These are phyloP conservation scores for Echium plantagineum DNA, from an alignment of 257 asterid genomes.

Conservation along the genomic window DNA sequence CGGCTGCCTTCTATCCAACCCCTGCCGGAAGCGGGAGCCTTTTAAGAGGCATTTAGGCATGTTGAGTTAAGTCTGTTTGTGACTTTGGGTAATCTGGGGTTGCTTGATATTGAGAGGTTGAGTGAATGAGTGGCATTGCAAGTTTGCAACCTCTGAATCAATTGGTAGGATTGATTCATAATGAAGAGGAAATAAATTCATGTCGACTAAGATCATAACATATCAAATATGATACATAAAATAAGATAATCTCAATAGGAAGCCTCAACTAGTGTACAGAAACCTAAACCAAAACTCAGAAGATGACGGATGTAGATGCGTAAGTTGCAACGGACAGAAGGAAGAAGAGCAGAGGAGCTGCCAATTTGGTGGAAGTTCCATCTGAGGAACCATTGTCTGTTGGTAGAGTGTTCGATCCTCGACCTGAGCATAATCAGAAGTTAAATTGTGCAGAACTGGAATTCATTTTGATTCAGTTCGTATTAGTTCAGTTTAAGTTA, in stretches of 20 bases:
- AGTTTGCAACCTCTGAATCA: neutral
- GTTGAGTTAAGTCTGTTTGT: too few species aligned
- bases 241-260: too few species aligned
- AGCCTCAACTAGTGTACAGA: neutral
- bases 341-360: conserved; percentile 28
- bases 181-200: neutral
- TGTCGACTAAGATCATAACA: too few species aligned
- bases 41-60: too few species aligned
- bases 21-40: too few species aligned
- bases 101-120: neutral
- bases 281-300: conserved; percentile 1
- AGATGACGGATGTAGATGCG: conserved; percentile 11
- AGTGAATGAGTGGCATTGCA: too few species aligned
- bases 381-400: conserved; percentile 21
- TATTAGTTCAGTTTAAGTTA: too few species aligned
- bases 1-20: too few species aligned
- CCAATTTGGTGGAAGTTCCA: conserved; percentile 24
- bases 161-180: neutral
- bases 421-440: conserved; percentile 9
- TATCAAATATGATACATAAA: too few species aligned
- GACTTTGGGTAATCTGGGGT: neutral
- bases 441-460: too few species aligned
- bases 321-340: conserved; percentile 24
- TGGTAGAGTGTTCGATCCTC: conserved; percentile 23
- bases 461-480: too few species aligned